Evolutionary conservation across 768 basidiomycete species (phyloP).

Genomic region (Leucosporidium creatinivorum): DNA sequence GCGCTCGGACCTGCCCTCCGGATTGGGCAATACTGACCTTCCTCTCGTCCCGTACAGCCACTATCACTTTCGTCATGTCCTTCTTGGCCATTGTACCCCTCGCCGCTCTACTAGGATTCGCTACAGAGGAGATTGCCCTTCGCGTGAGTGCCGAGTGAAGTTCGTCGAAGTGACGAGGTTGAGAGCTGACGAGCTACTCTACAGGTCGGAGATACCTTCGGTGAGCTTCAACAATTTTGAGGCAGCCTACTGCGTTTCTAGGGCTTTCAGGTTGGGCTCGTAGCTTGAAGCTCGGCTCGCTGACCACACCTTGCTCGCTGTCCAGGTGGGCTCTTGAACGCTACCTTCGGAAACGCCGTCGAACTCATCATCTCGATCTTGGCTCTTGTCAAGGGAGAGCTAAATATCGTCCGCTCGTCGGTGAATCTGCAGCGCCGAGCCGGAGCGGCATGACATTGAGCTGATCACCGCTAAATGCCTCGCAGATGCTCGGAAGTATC

Average conservation of each 20-base stretch:
- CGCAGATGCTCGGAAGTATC: conserved; percentile 71
- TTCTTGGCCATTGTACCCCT: conserved; percentile 78
- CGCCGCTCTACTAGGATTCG: conserved; percentile 65
- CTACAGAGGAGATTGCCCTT: no score
- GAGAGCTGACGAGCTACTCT: conserved; percentile 78
- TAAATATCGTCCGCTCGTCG: conserved; percentile 55
- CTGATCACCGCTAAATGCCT: background rate
- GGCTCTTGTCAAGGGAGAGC: conserved; percentile 65
- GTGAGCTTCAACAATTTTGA: background rate
- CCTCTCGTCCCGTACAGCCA: background rate
- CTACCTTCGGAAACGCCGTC: conserved; percentile 27
- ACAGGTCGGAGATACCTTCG: conserved; percentile 52
- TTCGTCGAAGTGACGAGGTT: conserved; percentile 36
- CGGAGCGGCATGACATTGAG: no score
- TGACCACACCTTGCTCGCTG: no score
- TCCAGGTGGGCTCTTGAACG: no score
- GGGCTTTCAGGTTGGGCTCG: no score
- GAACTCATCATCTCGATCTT: conserved; percentile 40
- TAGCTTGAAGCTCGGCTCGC: conserved; percentile 68
- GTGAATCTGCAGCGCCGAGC: no score
- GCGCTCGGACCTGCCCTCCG: no score
- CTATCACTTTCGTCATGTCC: conserved; percentile 49
- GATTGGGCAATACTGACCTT: no score
- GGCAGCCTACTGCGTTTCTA: no score
- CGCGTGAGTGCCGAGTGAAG: no score